Percentiles rank a stretch among this genome's conserved stretches.
Evolutionary conservation across 768 basidiomycete genomes (phyloP).

Genomic region (Boletus rufocinnamomeus): DNA sequence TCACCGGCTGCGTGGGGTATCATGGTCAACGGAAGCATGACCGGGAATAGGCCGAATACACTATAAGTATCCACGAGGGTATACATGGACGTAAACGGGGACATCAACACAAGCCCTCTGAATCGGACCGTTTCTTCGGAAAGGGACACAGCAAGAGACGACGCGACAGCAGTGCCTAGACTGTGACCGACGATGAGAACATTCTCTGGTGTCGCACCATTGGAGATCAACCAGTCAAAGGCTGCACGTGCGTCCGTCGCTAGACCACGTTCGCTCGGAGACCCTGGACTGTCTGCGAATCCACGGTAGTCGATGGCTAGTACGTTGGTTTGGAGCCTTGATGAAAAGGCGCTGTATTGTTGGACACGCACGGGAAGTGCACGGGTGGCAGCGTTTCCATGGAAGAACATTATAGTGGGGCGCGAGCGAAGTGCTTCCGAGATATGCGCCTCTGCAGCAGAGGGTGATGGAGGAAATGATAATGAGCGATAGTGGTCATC

Average conservation of each 20-base stretch:
- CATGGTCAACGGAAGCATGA: constrained; percentile 67
- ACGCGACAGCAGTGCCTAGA: constrained; percentile 80
- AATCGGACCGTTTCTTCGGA: constrained; percentile 44
- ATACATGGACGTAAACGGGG: constrained; percentile 59
- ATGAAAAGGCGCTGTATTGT: constrained; percentile 65
- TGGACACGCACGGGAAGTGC: constrained; percentile 67
- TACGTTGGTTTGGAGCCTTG: constrained; percentile 71
- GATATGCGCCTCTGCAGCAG: constrained; percentile 45
- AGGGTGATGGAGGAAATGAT: constrained; percentile 39
- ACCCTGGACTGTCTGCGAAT: constrained; percentile 83
- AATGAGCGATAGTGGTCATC: constrained; percentile 60
- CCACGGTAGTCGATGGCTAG: constrained; percentile 91
- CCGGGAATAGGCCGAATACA: constrained; percentile 64
- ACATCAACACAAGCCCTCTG: constrained; percentile 52
- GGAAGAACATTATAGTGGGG: constrained; percentile 89
- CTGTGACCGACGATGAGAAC: constrained; percentile 85
- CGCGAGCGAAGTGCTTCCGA: constrained; percentile 52
- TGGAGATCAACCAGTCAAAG: constrained; percentile 72
- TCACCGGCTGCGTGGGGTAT: constrained; percentile 64
- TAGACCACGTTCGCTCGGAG: constrained; percentile 76
- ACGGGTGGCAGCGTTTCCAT: constrained; percentile 87
- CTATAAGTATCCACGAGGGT: constrained; percentile 68
- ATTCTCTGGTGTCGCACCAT: constrained; percentile 57
- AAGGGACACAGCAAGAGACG: constrained; percentile 49
- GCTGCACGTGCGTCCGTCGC: constrained; percentile 72